Evolutionary conservation across 768 basidiomycete genomes (phyloP), one percentile per base, ranked within the genome.

Genomic region (Leccinum longicurvipes): DNA sequence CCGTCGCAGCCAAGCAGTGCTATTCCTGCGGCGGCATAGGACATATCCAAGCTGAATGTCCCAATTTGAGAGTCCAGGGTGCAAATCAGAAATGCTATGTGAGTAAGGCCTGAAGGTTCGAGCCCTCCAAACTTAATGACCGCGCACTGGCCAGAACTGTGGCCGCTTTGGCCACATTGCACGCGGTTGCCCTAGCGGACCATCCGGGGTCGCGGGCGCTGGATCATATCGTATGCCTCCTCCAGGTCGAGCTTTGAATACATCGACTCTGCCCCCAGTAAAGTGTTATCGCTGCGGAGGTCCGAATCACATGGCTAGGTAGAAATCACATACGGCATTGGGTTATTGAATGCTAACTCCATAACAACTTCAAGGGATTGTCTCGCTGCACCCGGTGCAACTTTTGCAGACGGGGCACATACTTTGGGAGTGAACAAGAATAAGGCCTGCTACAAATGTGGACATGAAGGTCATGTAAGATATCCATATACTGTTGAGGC

Each of bases 21-120:
- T 96, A 94, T 72, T 88, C 87, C 36, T 97, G 93, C 66, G 91
- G 93, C 24, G 94, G 93, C 51, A 84, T 97, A 61, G 93, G 93
- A 57, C 91, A 94, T 69, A 88, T 91, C 62, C 87, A 89, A 73
- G 89, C 90, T 48, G 91, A 93, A 66, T 92, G 91, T 62, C 90
- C 89, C 21, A 92, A 82, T 68, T 73, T 91, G 70, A 84, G 89
- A 68, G 72, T 87, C 28, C 87, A 85, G 61, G 75, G 80, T 63
- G 79, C 75, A 56, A 84, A 78, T 66, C 86, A 88, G 74, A 92
- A 90, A 74, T 93, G 91, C 72, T 93, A 91, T 73, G 91, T 93
- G 72, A 71, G 87, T 67, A 12, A 49, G 6, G 36, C 55, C 19
- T 52, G 27, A 25, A 32, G 23, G 17, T n/a, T 41, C 44, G 23